A percentile compares a stretch with the other conserved stretches of the same genome.
These are phyloP conservation scores for Arabidopsis thaliana DNA, from an alignment of 345 rosid genomes.

Conservation along the genomic window DNA sequence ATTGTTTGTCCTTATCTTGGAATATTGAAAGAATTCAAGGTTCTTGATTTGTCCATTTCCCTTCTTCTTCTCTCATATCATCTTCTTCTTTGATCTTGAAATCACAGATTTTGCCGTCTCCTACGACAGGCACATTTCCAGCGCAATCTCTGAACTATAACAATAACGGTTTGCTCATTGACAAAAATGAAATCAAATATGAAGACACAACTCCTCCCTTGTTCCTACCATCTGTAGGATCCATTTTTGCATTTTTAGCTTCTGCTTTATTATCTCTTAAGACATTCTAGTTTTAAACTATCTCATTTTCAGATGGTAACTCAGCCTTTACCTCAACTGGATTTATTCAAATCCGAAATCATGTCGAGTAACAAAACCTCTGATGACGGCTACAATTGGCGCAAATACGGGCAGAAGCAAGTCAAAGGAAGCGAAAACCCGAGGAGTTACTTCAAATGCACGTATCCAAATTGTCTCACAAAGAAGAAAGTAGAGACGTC, in stretches of 20 bases:
- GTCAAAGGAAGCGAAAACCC: constrained; percentile 97
- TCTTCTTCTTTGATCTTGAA: not conserved
- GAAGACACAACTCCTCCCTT: constrained; percentile 52
- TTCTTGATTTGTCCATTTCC: constrained; percentile 16
- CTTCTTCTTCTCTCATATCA: not conserved
- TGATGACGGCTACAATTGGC: constrained; percentile 93
- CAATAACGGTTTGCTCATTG: constrained; percentile 15
- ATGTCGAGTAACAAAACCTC: constrained; percentile 28
- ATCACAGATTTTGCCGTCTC: constrained; percentile 80
- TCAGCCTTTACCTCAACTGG: constrained; percentile 34
- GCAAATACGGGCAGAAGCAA: constrained; percentile 96
- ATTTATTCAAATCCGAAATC: constrained; percentile 31
- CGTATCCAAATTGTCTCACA: constrained; percentile 70
- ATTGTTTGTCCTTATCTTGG: not conserved
- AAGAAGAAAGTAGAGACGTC: constrained; percentile 95
- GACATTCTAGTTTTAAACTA: not conserved
- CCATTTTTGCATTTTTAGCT: constrained; percentile 1
- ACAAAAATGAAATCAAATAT: constrained; percentile 46
- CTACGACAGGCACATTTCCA: constrained; percentile 84
- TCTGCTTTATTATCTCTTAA: constrained; percentile 1
- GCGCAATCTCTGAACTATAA: constrained; percentile 59
- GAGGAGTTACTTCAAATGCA: constrained; percentile 95
- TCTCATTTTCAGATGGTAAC: constrained; percentile 22
- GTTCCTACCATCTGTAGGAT: constrained; percentile 51
- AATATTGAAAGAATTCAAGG: not conserved